Evolutionary conservation across 345 rosid species (phyloP).

Genomic region (Citrus hindsii): DNA sequence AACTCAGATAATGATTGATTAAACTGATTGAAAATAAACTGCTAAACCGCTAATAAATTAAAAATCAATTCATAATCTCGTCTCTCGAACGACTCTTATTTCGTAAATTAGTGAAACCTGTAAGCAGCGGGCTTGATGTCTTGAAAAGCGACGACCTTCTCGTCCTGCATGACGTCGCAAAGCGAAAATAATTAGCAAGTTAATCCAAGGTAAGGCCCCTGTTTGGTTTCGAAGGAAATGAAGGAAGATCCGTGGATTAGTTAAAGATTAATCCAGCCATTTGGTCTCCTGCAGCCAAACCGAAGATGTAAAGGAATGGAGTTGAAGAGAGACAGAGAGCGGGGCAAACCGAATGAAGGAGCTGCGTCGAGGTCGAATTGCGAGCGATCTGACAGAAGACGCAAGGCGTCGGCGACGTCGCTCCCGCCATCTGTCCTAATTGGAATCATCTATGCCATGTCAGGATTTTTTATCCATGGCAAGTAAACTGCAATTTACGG

Average conservation of each 20-base stretch:
- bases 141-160: constrained; percentile 75
- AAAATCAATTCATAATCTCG: background rate
- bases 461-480: background rate
- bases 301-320: background rate
- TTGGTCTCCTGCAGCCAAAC: constrained; percentile 9
- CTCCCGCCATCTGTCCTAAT: constrained; percentile 55
- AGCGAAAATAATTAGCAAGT: constrained; percentile 1
- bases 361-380: constrained; percentile 43
- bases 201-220: background rate
- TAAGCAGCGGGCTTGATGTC: constrained; percentile 79
- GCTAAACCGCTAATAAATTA: background rate
- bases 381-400: constrained; percentile 72
- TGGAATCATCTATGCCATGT: background rate
- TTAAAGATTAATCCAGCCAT: background rate
- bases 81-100: background rate
- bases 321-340: background rate
- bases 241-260: background rate
- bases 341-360: constrained; percentile 58
- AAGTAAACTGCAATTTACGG: background rate
- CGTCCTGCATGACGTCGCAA: constrained; percentile 50
- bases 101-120: constrained; percentile 41
- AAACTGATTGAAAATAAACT: background rate
- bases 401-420: constrained; percentile 33
- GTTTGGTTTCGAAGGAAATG: constrained; percentile 15
- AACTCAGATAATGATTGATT: background rate